Conservation (phyloP, 805 yeast species). For the Hyphopichia homilentoma region DNA sequence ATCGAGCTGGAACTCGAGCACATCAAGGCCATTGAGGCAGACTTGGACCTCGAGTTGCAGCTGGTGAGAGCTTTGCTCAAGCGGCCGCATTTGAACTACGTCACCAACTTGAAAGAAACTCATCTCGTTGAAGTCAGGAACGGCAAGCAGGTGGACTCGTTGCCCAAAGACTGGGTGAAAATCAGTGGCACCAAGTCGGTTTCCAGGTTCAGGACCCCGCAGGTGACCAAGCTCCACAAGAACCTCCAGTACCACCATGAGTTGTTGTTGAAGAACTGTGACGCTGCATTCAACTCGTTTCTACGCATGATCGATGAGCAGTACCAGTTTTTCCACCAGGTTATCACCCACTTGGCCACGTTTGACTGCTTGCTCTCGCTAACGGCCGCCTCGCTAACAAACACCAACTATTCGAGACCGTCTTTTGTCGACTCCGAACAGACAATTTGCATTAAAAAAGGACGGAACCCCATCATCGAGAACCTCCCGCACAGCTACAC, state of each 20-base stretch:
- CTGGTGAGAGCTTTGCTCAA: slow-evolving; percentile 43
- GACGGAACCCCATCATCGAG: slow-evolving; percentile 69
- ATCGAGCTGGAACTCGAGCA: slow-evolving; percentile 33
- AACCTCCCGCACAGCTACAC: slow-evolving; percentile 29
- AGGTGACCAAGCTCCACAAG: slow-evolving; percentile 47
- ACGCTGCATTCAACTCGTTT: slow-evolving; percentile 43
- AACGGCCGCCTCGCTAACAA: slow-evolving; percentile 52
- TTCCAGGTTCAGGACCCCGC: slow-evolving; percentile 70
- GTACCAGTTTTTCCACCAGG: slow-evolving; percentile 30
- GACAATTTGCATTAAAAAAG: slow-evolving; percentile 47
- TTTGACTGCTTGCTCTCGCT: slow-evolving; percentile 70
- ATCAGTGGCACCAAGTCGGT: slow-evolving; percentile 66
- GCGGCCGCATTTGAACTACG: slow-evolving; percentile 55
- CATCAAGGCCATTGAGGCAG: slow-evolving; percentile 42
- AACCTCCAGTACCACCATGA: slow-evolving; percentile 61
- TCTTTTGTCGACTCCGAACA: slow-evolving; percentile 48
- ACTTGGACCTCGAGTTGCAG: slow-evolving; percentile 52
- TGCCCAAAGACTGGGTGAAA: slow-evolving; percentile 78
- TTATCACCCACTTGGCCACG: slow-evolving; percentile 47
- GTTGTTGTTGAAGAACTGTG: slow-evolving; percentile 41
- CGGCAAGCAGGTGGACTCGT: slow-evolving; percentile 43
- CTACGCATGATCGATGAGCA: slow-evolving; percentile 30
- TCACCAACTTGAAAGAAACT: slow-evolving; percentile 59
- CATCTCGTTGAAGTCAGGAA: slow-evolving; percentile 75
- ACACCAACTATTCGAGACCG: slow-evolving; percentile 37